These are phyloP conservation scores for Andrographis paniculata DNA, from an alignment of 305 asterid genomes.

Conservation along the genomic window DNA sequence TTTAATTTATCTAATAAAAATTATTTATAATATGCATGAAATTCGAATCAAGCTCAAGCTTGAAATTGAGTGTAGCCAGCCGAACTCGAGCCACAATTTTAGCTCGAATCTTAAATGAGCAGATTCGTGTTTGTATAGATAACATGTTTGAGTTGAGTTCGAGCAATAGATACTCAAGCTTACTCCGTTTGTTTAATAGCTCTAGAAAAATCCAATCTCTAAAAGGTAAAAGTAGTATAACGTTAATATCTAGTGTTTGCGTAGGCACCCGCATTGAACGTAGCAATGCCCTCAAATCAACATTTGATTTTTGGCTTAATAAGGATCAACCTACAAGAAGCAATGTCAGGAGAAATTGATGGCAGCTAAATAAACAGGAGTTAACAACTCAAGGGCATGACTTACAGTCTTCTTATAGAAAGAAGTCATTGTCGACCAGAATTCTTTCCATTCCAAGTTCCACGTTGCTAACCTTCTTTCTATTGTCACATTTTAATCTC, in stretches of 20 bases:
- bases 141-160: too few relatives aligned
- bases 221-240: too few relatives aligned
- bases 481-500: constrained; percentile 27
- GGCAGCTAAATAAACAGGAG: constrained; percentile 5
- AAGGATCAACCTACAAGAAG: constrained; percentile 79
- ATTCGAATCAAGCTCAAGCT: too few relatives aligned
- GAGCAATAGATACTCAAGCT: too few relatives aligned
- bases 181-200: too few relatives aligned
- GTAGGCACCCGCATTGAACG: constrained; percentile 88
- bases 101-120: too few relatives aligned
- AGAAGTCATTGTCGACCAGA: constrained; percentile 84
- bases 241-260: constrained; percentile 25
- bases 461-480: constrained; percentile 99
- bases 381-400: constrained; percentile 20
- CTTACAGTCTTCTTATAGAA: constrained; percentile 90
- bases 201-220: too few relatives aligned
- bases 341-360: constrained; percentile 9
- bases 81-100: too few relatives aligned
- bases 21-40: too few relatives aligned
- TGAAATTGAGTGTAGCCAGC: too few relatives aligned
- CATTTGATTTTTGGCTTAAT: constrained; percentile 91
- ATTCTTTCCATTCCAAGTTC: constrained; percentile 94
- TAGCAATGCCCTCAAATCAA: constrained; percentile 82
- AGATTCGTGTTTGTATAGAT: too few relatives aligned
- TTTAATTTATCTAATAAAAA: too few relatives aligned